phyloP scores from a whole-genome alignment of 2,329 filamentous ascomycete species.

The Xylariaceae sp. region DNA sequence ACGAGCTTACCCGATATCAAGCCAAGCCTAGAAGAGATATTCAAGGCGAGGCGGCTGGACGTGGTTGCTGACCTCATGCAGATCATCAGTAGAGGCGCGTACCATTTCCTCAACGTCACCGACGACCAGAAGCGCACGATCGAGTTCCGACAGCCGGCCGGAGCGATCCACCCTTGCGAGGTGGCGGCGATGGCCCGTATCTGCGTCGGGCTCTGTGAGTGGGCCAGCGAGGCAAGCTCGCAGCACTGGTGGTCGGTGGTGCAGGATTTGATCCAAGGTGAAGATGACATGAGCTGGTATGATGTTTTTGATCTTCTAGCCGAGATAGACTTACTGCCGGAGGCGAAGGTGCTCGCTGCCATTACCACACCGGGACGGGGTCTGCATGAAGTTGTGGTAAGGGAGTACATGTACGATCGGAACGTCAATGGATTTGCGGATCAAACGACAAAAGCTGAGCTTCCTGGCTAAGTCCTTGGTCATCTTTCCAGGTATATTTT shows the following conservation, averaged over 20 bases:
- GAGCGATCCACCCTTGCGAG: constrained; percentile 10
- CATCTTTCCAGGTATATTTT: too few relatives aligned
- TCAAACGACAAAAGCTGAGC: too few relatives aligned
- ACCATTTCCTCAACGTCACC: constrained; percentile 6
- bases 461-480: too few relatives aligned
- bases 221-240: not conserved
- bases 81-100: constrained; percentile 2
- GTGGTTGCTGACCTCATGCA: too few relatives aligned
- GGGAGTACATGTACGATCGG: too few relatives aligned
- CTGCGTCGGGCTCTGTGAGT: not conserved
- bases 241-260: constrained; percentile 2
- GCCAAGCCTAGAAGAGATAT: too few relatives aligned
- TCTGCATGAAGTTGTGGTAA: too few relatives aligned
- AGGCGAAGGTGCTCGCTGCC: constrained; percentile 7
- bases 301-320: constrained; percentile 13
- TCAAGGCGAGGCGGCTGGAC: too few relatives aligned
- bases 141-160: constrained; percentile 13
- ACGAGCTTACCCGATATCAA: too few relatives aligned
- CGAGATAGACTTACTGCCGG: constrained; percentile 5
- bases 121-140: constrained; percentile 7
- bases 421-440: too few relatives aligned
- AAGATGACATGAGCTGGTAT: constrained; percentile 3
- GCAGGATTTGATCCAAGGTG: constrained; percentile 2
- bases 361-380: too few relatives aligned
- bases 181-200: constrained; percentile 3